Base-by-base conservation (phyloP, 495 filamentous ascomycete genomes). In the Amorphotheca resinae region DNA sequence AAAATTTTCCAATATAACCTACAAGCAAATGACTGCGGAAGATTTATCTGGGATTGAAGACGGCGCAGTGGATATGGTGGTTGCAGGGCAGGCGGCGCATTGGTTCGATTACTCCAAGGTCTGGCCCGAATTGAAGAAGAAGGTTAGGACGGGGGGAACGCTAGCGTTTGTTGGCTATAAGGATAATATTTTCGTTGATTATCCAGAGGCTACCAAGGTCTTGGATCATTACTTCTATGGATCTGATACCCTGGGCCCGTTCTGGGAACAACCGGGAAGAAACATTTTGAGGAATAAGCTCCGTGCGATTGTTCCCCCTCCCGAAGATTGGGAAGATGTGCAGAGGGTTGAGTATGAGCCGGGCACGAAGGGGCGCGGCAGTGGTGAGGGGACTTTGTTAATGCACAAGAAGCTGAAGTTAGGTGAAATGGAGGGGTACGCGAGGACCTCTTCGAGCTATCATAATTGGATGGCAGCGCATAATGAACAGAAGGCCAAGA, bases 141-240 rank as follows among this genome's bases (percentile, higher is more conserved):
- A 76, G 1, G 48, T 80, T 4, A 63, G 70, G 33, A 56, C 50
- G 2, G 70, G 68, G 16, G 77, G 75, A 15, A 74, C 73, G 4
- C 37, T 81, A 11, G 73, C 74, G 0, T 72, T 72, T 44, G 79
- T 74, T 74, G 74, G 75, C 3, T 80, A 81, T 45, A 74, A 70
- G 44, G 79, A 80, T 48, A 67, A 64, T 48, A 59, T 72, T 23
- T 66, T 80, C 33, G 51, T 70, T 22, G 66, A 67, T 35, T 60
- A 59, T 34, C 65, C 67, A 7, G 45, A 50, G 21, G 73, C 74
- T 11, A 70, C 68, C n/a, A 43, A 51, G 20, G 57, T 74, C 1
- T 57, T 73, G 33, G 56, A 65, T 49, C 42, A 50, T 14, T 75
- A 69, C 39, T 56, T 64, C 45, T 72, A 71, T 57, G 68, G 62